A percentile compares a stretch with the other conserved stretches of the same genome.
Conservation (phyloP, 805 yeast genomes). For the Metschnikowia corniflorae region DNA sequence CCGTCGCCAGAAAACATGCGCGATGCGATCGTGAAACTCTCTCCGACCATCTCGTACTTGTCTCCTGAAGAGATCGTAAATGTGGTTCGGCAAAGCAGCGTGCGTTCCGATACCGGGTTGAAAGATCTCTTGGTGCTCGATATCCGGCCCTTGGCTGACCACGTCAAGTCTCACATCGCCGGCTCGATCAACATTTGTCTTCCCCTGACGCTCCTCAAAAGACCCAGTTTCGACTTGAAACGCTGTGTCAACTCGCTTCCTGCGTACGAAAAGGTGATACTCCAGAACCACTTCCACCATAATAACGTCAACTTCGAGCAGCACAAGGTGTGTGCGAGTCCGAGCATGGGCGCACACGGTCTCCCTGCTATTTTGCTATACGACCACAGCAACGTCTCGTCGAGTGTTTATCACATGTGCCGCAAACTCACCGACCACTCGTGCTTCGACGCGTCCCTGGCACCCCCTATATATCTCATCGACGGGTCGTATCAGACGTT, state of each 20-base stretch:
- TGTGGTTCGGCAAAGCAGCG: conserved; percentile 10
- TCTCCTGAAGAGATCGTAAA: conserved; percentile 15
- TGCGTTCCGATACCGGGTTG: conserved; percentile 9
- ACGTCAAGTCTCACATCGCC: conserved; percentile 51
- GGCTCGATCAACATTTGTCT: conserved; percentile 74
- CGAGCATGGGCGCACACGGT: conserved; percentile 21
- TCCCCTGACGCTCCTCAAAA: conserved; percentile 82
- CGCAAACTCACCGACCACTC: conserved; percentile 43
- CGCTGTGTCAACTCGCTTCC: conserved; percentile 63
- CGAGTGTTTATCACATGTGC: conserved; percentile 44
- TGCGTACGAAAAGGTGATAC: conserved; percentile 42
- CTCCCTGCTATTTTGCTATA: conserved; percentile 46
- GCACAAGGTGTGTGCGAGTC: not conserved
- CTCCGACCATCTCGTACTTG: conserved; percentile 20
- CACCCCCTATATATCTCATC: conserved; percentile 40
- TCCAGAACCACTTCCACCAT: conserved; percentile 33
- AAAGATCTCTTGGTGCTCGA: conserved; percentile 54
- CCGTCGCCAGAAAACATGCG: conserved; percentile 21
- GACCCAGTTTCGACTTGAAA: conserved; percentile 65
- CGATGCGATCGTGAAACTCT: conserved; percentile 22
- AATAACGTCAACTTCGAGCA: conserved; percentile 8
- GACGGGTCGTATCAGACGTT: conserved; percentile 42
- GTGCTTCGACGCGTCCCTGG: conserved; percentile 17
- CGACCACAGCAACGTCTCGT: conserved; percentile 41
- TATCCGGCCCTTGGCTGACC: conserved; percentile 78